These are phyloP conservation scores for Termitomyces sp. DNA, from an alignment of 768 basidiomycete species.

Conservation along the genomic window DNA sequence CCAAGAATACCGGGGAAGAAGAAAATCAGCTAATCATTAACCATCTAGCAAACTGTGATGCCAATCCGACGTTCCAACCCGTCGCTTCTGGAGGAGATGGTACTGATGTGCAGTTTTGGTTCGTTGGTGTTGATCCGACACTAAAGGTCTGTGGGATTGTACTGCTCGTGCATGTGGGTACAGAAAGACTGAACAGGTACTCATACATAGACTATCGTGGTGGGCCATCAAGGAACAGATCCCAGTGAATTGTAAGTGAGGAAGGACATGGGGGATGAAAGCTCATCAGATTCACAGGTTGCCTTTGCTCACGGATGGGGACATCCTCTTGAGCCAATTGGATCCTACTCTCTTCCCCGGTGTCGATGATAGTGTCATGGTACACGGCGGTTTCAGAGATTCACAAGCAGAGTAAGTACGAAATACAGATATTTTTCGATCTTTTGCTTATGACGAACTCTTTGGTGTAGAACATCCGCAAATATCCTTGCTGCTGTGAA, in stretches of 20 bases:
- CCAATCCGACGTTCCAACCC: slow-evolving; percentile 44
- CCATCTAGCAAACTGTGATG: slow-evolving; percentile 37
- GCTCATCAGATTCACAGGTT: slow-evolving; percentile 9
- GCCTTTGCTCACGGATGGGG: slow-evolving; percentile 36
- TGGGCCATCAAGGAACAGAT: slow-evolving; percentile 19
- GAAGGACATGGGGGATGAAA: neutral
- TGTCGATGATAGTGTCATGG: slow-evolving; percentile 35
- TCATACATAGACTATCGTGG: slow-evolving; percentile 12
- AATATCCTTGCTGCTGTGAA: slow-evolving; percentile 43
- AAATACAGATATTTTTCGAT: neutral
- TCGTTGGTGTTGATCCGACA: slow-evolving; percentile 20
- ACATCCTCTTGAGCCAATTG: slow-evolving; percentile 31
- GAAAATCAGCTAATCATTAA: neutral
- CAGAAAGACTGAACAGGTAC: neutral
- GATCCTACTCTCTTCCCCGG: slow-evolving; percentile 46
- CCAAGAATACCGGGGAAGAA: neutral
- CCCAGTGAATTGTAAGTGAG: slow-evolving; percentile 22
- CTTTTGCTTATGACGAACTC: slow-evolving; percentile 31
- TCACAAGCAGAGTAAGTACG: slow-evolving; percentile 40
- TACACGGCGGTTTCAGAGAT: slow-evolving; percentile 45
- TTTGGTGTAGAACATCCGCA: slow-evolving; percentile 28
- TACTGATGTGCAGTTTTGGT: slow-evolving; percentile 38
- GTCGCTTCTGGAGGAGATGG: slow-evolving; percentile 45
- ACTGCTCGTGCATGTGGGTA: neutral
- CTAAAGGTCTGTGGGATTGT: slow-evolving; percentile 12